Conservation (phyloP, 441 rosid genomes). For the Euphorbia corollata region DNA sequence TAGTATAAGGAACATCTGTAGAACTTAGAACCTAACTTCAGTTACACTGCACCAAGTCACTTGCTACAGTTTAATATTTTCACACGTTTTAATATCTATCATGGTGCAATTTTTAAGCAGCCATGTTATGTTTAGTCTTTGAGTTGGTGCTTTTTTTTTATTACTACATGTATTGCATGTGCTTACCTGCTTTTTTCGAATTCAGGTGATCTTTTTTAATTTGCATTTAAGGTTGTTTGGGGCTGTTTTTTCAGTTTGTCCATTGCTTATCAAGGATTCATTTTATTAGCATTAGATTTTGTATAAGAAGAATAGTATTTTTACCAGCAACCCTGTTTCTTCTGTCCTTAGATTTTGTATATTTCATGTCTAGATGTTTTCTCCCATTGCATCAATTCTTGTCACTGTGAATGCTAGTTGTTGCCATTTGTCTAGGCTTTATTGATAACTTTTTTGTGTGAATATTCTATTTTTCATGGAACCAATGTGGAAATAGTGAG, state of each 20-base stretch:
- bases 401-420: no score
- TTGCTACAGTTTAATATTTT: background rate
- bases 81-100: background rate
- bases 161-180: background rate
- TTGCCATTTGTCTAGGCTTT: no score
- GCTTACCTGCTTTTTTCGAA: background rate
- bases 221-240: background rate
- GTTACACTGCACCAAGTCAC: background rate
- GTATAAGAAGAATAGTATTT: background rate
- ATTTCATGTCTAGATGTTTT: no score
- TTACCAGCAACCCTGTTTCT: background rate
- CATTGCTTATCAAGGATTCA: background rate
- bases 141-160: background rate
- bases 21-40: background rate
- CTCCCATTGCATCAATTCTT: no score
- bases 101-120: background rate
- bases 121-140: background rate
- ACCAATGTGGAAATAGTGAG: background rate
- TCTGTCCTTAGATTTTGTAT: no score
- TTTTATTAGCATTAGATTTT: background rate
- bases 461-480: background rate
- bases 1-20: background rate
- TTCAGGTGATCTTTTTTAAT: background rate
- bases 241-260: background rate
- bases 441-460: background rate